Percentiles rank a stretch among this genome's conserved stretches.
Conservation (phyloP, 352 stramenopile genomes). For the Phytophthora podocarpi region DNA sequence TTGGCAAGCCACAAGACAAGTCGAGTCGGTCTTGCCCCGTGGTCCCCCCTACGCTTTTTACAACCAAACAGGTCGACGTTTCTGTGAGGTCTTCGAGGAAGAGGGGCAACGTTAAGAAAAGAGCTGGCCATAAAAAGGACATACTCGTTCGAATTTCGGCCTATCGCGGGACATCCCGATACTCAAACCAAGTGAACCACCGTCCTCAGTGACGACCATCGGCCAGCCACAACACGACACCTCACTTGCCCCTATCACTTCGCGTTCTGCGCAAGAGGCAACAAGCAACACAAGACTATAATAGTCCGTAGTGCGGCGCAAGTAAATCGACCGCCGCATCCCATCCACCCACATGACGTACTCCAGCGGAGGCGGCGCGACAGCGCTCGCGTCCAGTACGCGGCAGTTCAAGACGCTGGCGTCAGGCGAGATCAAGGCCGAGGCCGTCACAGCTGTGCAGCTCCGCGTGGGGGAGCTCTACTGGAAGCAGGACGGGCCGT, state of each 20-base stretch:
- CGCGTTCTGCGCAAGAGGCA: slow-evolving; percentile 18
- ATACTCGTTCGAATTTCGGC: slow-evolving; percentile 9
- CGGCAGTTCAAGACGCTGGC: slow-evolving; percentile 16
- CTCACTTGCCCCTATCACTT: slow-evolving; percentile 25
- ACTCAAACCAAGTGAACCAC: slow-evolving; percentile 11
- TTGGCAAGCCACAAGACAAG: too few relatives aligned
- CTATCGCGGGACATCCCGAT: neutral
- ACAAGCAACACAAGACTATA: neutral
- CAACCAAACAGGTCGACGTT: slow-evolving; percentile 11
- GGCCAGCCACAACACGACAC: slow-evolving; percentile 19
- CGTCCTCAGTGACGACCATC: slow-evolving; percentile 5
- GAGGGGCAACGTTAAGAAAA: slow-evolving; percentile 30
- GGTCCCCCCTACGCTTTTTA: slow-evolving; percentile 12
- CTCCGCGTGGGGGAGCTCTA: slow-evolving; percentile 81
- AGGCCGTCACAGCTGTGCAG: slow-evolving; percentile 17
- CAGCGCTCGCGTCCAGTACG: neutral
- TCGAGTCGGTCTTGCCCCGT: slow-evolving; percentile 2
- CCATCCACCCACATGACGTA: slow-evolving; percentile 21
- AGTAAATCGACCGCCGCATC: neutral
- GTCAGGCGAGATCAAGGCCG: slow-evolving; percentile 16
- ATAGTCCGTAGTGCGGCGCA: too few relatives aligned
- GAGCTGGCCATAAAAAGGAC: slow-evolving; percentile 8
- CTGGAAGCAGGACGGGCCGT: slow-evolving; percentile 74
- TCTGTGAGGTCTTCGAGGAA: too few relatives aligned
- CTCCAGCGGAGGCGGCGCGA: slow-evolving; percentile 2